Percentiles rank a stretch among this genome's conserved stretches.
These are phyloP conservation scores for Dianthus caryophyllus DNA, from an alignment of 148 eudicot genomes.

Conservation along the genomic window DNA sequence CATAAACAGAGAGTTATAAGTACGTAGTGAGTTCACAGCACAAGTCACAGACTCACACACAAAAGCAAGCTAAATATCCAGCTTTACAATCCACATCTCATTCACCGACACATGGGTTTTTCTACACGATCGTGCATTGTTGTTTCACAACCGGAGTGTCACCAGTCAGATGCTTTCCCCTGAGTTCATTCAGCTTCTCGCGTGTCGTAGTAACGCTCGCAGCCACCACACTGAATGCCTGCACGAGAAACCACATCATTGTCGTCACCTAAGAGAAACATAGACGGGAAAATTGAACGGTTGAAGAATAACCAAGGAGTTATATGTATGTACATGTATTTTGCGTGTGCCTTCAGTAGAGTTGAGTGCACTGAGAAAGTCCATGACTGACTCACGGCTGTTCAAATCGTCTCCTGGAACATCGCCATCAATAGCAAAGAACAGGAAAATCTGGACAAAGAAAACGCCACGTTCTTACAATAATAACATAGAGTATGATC, in stretches of 20 bases:
- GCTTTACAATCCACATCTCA: too few relatives aligned
- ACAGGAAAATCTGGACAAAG: conserved; percentile 8
- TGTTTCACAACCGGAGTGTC: background rate
- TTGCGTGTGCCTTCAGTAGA: conserved; percentile 6
- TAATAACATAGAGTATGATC: too few relatives aligned
- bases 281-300: too few relatives aligned
- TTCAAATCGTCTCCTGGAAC: background rate
- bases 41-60: background rate
- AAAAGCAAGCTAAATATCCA: background rate
- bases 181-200: background rate
- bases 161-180: background rate
- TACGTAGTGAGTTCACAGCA: background rate
- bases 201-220: background rate
- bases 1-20: too few relatives aligned
- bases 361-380: conserved; percentile 17
- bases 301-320: background rate
- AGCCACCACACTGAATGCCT: background rate
- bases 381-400: conserved; percentile 15
- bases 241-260: background rate
- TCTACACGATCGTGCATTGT: too few relatives aligned
- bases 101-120: too few relatives aligned
- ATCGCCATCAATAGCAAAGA: conserved; percentile 12
- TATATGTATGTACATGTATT: background rate
- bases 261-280: too few relatives aligned
- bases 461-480: background rate